Conservation (phyloP, 1,284 basidiomycete genomes). For the Ustilago loliicola region DNA sequence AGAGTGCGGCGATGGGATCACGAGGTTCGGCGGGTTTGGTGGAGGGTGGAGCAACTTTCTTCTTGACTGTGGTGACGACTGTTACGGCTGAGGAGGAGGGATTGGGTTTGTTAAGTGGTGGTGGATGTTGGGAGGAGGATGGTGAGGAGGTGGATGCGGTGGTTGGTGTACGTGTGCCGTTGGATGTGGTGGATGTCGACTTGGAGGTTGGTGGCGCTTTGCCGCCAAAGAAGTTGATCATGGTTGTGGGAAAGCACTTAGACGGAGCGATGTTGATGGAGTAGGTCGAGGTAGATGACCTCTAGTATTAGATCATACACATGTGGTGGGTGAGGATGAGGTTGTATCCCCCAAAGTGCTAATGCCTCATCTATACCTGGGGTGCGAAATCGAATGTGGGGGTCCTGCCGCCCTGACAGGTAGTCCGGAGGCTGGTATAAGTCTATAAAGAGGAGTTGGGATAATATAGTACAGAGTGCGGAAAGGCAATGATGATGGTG, state of each 20-base stretch:
- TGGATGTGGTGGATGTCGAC: conserved; percentile 10
- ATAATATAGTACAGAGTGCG: not conserved
- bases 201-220: conserved; percentile 27
- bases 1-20: conserved; percentile 44
- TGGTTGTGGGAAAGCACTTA: conserved; percentile 4
- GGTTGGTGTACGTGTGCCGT: not conserved
- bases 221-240: conserved; percentile 54
- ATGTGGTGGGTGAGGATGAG: conserved; percentile 1
- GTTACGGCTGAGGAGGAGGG: conserved; percentile 31
- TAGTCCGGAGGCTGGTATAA: not conserved
- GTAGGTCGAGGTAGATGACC: not conserved
- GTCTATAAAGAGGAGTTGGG: not conserved
- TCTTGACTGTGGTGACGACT: conserved; percentile 46
- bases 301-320: not conserved
- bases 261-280: not conserved
- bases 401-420: not conserved
- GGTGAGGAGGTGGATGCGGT: conserved; percentile 10
- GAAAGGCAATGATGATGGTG: not conserved
- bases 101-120: conserved; percentile 41
- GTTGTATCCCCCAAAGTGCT: too few species aligned
- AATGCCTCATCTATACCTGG: not conserved
- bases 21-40: conserved; percentile 35
- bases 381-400: not conserved
- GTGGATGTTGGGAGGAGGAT: conserved; percentile 15
- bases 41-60: conserved; percentile 22